These are phyloP conservation scores for Rubus parviflorus DNA, from an alignment of 306 rosid species.

Conservation along the genomic window DNA sequence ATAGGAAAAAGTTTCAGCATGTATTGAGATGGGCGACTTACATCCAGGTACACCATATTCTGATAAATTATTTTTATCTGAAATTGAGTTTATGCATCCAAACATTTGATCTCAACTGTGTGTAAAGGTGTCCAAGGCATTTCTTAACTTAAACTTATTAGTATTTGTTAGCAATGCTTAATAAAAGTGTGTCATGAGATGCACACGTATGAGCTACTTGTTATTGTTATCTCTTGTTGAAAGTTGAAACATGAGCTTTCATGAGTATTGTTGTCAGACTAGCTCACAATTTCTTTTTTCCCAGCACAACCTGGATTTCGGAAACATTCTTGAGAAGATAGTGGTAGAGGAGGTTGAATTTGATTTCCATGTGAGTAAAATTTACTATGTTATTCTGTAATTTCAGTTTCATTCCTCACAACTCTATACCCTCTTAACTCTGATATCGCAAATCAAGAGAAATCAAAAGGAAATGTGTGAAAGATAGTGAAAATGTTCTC, in stretches of 20 bases:
- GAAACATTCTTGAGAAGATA: constrained; percentile 55
- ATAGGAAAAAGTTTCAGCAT: constrained; percentile 63
- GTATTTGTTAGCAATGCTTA: not conserved
- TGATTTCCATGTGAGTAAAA: constrained; percentile 66
- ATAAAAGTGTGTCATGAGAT: not conserved
- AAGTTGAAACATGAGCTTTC: constrained; percentile 2
- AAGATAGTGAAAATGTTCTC: not conserved
- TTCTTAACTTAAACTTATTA: not conserved
- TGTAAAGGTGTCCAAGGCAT: not conserved
- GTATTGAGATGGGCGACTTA: constrained; percentile 81
- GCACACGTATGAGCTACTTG: not conserved
- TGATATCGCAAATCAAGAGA: not conserved
- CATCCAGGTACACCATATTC: constrained; percentile 63
- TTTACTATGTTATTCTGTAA: constrained; percentile 17
- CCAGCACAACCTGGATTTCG: constrained; percentile 67
- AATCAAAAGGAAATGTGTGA: not conserved
- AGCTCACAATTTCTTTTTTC: constrained; percentile 12
- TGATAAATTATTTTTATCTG: not conserved
- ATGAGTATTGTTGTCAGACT: not conserved
- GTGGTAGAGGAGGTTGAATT: constrained; percentile 50
- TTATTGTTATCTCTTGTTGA: not conserved
- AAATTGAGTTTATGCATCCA: not conserved
- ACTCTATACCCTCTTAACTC: not conserved
- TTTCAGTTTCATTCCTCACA: not conserved
- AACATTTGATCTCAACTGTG: not conserved